These are phyloP conservation scores for Penicillium riverlandense DNA, from an alignment of 495 filamentous ascomycete genomes.

Conservation along the genomic window DNA sequence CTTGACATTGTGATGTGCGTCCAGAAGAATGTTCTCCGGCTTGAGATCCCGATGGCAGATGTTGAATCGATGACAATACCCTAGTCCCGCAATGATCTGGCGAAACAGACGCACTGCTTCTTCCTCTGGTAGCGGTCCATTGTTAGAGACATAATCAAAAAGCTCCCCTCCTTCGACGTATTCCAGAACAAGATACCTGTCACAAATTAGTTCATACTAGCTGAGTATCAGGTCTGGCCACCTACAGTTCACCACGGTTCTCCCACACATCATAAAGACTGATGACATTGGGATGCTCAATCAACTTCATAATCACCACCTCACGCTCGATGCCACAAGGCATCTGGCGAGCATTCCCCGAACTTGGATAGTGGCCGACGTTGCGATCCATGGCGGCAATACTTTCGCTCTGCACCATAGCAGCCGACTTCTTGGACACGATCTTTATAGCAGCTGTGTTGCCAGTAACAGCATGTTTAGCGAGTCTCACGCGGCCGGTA, in stretches of 20 bases:
- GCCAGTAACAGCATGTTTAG: constrained; percentile 65
- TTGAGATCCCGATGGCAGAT: constrained; percentile 97
- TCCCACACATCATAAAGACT: constrained; percentile 94
- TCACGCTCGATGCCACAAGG: constrained; percentile 86
- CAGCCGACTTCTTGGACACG: constrained; percentile 67
- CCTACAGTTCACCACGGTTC: constrained; percentile 85
- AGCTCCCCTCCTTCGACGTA: constrained; percentile 88
- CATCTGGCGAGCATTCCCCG: constrained; percentile 53
- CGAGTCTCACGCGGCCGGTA: constrained; percentile 75
- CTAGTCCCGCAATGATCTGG: constrained; percentile 85
- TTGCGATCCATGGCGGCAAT: constrained; percentile 64
- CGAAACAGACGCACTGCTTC: constrained; percentile 82
- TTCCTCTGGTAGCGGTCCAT: constrained; percentile 62
- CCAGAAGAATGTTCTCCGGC: constrained; percentile 91
- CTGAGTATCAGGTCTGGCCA: constrained; percentile 1
- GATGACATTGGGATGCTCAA: constrained; percentile 89
- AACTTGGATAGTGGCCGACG: constrained; percentile 26
- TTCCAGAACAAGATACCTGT: constrained; percentile 93
- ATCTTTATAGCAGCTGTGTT: constrained; percentile 90
- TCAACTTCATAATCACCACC: constrained; percentile 91
- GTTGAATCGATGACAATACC: constrained; percentile 86
- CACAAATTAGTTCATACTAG: background rate
- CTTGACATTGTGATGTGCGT: constrained; percentile 65
- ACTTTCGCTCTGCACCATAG: constrained; percentile 65
- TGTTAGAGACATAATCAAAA: constrained; percentile 67